Percentiles rank a stretch among this genome's conserved stretches.
Evolutionary conservation across 352 stramenopile species (phyloP).

Genomic region (Peronospora destructor): DNA sequence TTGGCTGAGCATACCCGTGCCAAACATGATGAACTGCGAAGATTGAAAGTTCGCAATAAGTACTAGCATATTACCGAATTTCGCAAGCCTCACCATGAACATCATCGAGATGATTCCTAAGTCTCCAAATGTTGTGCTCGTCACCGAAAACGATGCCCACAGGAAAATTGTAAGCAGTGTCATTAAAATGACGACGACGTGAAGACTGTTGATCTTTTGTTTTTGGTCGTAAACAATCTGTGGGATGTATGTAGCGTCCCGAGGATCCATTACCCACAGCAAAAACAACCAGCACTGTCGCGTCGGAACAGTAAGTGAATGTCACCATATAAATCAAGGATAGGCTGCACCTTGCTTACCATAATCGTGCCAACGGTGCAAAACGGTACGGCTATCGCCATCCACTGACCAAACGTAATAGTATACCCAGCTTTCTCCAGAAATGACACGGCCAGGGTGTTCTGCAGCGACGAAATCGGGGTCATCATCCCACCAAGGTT

Average conservation of each 20-base stretch:
- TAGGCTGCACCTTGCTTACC: constrained; percentile 26
- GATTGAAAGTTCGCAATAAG: constrained; percentile 3
- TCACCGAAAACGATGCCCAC: constrained; percentile 85
- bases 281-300: constrained; percentile 84
- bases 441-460: constrained; percentile 80
- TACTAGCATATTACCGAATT: not conserved
- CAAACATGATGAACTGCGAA: constrained; percentile 80
- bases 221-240: constrained; percentile 90
- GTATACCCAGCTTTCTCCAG: constrained; percentile 82
- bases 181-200: constrained; percentile 86
- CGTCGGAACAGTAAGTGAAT: constrained; percentile 2
- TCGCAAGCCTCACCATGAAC: constrained; percentile 66
- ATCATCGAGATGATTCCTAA: constrained; percentile 88
- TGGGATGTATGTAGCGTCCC: constrained; percentile 86
- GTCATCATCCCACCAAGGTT: constrained; percentile 93
- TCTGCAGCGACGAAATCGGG: constrained; percentile 88
- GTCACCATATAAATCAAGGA: constrained; percentile 3
- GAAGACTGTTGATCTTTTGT: constrained; percentile 82
- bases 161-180: constrained; percentile 87
- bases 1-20: constrained; percentile 83
- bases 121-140: constrained; percentile 84
- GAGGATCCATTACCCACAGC: constrained; percentile 77
- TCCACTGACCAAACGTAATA: constrained; percentile 89
- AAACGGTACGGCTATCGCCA: constrained; percentile 85
- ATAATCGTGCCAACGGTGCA: constrained; percentile 81